phyloP scores from a whole-genome alignment of 768 basidiomycete species.

The Gloeophyllum trabeum region DNA sequence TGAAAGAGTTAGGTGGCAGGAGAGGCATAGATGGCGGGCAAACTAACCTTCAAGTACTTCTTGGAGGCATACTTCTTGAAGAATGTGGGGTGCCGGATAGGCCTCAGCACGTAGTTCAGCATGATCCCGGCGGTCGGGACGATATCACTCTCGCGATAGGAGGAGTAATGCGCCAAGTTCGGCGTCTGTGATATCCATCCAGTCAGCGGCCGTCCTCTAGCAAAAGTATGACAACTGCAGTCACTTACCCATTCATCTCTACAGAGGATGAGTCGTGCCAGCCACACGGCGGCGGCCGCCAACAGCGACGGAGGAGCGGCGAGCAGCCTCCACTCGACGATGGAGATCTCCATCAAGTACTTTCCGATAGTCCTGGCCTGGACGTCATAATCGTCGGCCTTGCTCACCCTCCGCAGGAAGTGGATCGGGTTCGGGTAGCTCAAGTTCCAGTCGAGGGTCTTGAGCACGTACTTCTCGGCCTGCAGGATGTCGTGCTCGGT shows the following conservation, averaged over 20 bases:
- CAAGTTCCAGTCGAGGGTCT: constrained; percentile 79
- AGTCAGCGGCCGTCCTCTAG: no score
- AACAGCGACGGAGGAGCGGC: constrained; percentile 64
- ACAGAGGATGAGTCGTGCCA: constrained; percentile 72
- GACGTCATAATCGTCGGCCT: constrained; percentile 86
- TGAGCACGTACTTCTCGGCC: constrained; percentile 82
- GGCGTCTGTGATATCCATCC: constrained; percentile 47
- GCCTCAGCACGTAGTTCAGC: constrained; percentile 77
- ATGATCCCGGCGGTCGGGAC: constrained; percentile 77
- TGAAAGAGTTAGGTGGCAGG: not conserved
- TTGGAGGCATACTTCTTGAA: constrained; percentile 84
- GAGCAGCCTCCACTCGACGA: constrained; percentile 73
- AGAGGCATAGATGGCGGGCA: not conserved
- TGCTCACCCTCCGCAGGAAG: constrained; percentile 81
- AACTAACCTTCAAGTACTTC: constrained; percentile 68
- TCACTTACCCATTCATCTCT: constrained; percentile 75
- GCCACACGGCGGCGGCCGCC: constrained; percentile 80
- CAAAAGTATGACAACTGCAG: no score
- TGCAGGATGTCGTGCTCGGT: constrained; percentile 73
- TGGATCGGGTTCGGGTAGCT: constrained; percentile 83
- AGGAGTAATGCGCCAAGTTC: constrained; percentile 81
- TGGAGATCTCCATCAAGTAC: constrained; percentile 81
- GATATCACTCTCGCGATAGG: constrained; percentile 71
- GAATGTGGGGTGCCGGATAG: constrained; percentile 64
- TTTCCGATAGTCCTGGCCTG: constrained; percentile 82